phyloP scores from a whole-genome alignment of 345 rosid genomes.

The Mercurialis annua region DNA sequence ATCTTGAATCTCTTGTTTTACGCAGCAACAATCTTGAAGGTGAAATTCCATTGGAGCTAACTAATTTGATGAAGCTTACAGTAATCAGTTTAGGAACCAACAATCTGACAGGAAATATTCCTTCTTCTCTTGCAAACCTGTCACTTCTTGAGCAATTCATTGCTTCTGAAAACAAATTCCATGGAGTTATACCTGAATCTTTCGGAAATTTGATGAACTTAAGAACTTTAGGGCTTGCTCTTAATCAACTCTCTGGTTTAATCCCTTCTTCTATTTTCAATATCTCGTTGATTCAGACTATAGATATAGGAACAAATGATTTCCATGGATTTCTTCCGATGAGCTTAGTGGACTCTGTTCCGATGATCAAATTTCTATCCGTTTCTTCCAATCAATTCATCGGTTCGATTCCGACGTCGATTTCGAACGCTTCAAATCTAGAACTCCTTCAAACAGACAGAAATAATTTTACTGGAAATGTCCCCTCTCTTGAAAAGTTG shows the following conservation, averaged over 20 bases:
- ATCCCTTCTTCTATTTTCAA: constrained; percentile 23
- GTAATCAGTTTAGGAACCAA: not conserved
- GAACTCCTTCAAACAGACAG: not conserved
- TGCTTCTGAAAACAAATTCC: not conserved
- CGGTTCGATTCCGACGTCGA: constrained; percentile 9
- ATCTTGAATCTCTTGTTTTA: not conserved
- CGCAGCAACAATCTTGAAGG: constrained; percentile 6
- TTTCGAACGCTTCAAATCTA: constrained; percentile 13
- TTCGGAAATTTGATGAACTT: constrained; percentile 6
- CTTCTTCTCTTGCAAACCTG: constrained; percentile 13
- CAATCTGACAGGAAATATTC: constrained; percentile 12
- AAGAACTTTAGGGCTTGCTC: not conserved
- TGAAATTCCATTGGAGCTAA: constrained; percentile 7
- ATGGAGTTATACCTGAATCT: constrained; percentile 20
- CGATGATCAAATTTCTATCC: not conserved
- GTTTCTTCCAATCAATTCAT: not conserved
- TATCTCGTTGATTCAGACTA: not conserved
- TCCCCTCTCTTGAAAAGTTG: constrained; percentile 5
- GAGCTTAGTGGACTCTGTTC: constrained; percentile 13
- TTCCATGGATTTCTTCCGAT: constrained; percentile 14
- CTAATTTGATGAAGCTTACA: not conserved
- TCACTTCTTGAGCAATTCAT: constrained; percentile 6
- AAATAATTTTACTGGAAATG: constrained; percentile 4
- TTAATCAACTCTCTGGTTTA: constrained; percentile 10
- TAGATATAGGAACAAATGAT: not conserved